phyloP scores from a whole-genome alignment of 805 yeast species.

The Jamesozyma hellenica region DNA sequence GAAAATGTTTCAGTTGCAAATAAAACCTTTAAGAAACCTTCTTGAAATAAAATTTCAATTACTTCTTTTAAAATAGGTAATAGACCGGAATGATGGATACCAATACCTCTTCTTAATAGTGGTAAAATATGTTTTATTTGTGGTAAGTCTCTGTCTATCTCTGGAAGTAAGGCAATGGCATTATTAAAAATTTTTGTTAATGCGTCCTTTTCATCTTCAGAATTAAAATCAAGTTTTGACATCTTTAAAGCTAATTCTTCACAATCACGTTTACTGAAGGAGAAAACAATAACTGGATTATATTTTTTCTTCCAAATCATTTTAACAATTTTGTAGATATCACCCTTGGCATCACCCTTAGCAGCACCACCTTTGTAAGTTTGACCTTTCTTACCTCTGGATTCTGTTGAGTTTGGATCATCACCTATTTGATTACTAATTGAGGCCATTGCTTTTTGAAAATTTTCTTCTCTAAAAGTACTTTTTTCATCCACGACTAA shows the following conservation, averaged over 20 bases:
- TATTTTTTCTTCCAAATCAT: conserved; percentile 96
- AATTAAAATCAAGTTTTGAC: conserved; percentile 91
- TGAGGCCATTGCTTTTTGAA: conserved; percentile 96
- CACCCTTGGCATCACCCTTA: conserved; percentile 61
- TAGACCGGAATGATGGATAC: conserved; percentile 95
- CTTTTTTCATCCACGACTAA: conserved; percentile 97
- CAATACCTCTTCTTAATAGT: conserved; percentile 85
- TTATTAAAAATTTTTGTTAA: conserved; percentile 81
- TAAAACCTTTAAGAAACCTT: conserved; percentile 85
- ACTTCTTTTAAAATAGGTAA: conserved; percentile 90
- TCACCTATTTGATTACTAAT: conserved; percentile 76
- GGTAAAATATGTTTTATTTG: conserved; percentile 91
- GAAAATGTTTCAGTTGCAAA: conserved; percentile 98
- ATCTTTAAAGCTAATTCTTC: conserved; percentile 88
- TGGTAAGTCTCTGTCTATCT: conserved; percentile 83
- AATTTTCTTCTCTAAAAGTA: conserved; percentile 90
- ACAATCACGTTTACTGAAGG: conserved; percentile 96
- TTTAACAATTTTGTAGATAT: conserved; percentile 90
- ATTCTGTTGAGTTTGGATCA: conserved; percentile 55
- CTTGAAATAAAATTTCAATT: conserved; percentile 92
- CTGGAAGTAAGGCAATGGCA: conserved; percentile 82
- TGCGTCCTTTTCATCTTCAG: conserved; percentile 87
- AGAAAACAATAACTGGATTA: conserved; percentile 96
- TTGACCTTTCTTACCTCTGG: conserved; percentile 65
- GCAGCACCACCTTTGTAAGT: conserved; percentile 71